Evolutionary conservation across 2,329 filamentous ascomycete genomes (phyloP).

Genomic region (Xylaria sp.): DNA sequence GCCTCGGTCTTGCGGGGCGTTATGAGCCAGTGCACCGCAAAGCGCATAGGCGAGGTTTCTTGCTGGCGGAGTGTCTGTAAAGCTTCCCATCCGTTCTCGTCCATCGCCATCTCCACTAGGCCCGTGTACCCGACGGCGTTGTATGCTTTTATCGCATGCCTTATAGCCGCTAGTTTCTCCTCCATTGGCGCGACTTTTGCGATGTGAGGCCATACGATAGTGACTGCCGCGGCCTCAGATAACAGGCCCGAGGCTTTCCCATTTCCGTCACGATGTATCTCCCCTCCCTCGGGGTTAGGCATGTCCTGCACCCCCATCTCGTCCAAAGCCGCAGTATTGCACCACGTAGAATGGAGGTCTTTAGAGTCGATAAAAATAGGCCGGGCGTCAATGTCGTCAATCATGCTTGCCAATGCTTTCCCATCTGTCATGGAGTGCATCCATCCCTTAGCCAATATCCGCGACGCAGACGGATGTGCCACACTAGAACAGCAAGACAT

Average conservation of each 20-base stretch:
- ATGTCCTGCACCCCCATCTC: conserved; percentile 55
- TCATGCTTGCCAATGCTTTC: conserved; percentile 53
- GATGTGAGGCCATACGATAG: conserved; percentile 60
- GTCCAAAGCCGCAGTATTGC: conserved; percentile 55
- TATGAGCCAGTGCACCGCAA: conserved; percentile 64
- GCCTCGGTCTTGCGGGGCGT: conserved; percentile 51
- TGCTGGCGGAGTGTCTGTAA: conserved; percentile 48
- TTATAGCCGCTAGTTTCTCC: conserved; percentile 54
- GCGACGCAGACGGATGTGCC: conserved; percentile 50
- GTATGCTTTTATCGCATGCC: conserved; percentile 54
- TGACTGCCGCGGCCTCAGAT: conserved; percentile 58
- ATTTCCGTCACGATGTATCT: conserved; percentile 53
- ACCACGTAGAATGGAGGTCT: conserved; percentile 63
- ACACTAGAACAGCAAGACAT: conserved; percentile 12
- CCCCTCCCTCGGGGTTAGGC: conserved; percentile 56
- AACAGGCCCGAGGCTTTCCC: conserved; percentile 58
- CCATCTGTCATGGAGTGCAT: conserved; percentile 61
- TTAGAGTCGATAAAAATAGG: conserved; percentile 63
- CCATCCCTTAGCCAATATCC: conserved; percentile 60
- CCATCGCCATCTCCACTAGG: conserved; percentile 64
- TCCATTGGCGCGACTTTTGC: conserved; percentile 53
- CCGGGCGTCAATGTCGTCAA: conserved; percentile 57
- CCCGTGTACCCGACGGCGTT: conserved; percentile 59
- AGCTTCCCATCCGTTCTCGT: conserved; percentile 59
- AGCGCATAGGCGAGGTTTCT: conserved; percentile 49